Evolutionary conservation across 306 rosid species (phyloP).

Genomic region (Vigna reflexopilosa): DNA sequence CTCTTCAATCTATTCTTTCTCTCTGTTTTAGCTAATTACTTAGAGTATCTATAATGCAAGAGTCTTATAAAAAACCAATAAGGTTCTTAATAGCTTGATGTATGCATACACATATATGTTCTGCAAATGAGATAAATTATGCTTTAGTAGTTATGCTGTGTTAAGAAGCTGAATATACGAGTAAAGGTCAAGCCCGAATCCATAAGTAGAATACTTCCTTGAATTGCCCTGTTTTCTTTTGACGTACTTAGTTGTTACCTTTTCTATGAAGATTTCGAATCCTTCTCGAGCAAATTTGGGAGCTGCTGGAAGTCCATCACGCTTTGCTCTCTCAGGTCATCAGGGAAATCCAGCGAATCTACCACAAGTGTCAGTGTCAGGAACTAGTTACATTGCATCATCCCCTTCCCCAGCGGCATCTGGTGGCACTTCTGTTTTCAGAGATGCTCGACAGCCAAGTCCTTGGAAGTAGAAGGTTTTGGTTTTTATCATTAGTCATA

Average conservation of each 20-base stretch:
- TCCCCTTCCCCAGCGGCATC: constrained; percentile 96
- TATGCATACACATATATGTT: not conserved
- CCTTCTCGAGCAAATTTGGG: constrained; percentile 71
- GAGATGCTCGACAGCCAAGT: constrained; percentile 88
- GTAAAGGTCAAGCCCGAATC: constrained; percentile 11
- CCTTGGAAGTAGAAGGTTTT: constrained; percentile 81
- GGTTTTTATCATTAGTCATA: constrained; percentile 34
- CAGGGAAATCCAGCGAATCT: constrained; percentile 67
- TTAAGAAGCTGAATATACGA: constrained; percentile 20
- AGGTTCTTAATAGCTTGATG: constrained; percentile 4
- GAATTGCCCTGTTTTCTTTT: not conserved
- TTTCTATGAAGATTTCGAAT: constrained; percentile 68
- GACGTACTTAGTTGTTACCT: constrained; percentile 6
- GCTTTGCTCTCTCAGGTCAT: constrained; percentile 69
- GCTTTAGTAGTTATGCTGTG: constrained; percentile 14
- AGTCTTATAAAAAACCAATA: too few species aligned
- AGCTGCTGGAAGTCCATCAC: constrained; percentile 72
- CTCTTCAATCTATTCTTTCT: not conserved
- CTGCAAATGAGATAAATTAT: not conserved
- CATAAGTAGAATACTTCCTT: constrained; percentile 4
- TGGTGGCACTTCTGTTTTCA: constrained; percentile 83
- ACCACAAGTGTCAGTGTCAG: constrained; percentile 73
- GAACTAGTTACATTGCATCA: constrained; percentile 80
- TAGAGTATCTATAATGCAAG: too few species aligned
- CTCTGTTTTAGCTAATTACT: constrained; percentile 7